Evolutionary conservation across 805 yeast species (phyloP).

Genomic region (Dipodascopsis uninucleata): DNA sequence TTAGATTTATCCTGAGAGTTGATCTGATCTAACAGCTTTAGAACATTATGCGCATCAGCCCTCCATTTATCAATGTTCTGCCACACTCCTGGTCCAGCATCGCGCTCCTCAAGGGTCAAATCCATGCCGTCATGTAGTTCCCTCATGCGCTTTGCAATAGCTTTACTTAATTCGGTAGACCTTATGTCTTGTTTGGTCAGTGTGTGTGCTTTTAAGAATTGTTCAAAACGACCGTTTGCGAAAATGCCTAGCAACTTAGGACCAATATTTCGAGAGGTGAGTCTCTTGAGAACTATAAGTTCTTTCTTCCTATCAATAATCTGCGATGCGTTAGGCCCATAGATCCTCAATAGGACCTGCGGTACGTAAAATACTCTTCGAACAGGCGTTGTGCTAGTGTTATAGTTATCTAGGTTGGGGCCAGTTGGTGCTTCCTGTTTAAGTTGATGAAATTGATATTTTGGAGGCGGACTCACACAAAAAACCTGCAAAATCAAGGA

Average conservation of each 20-base stretch:
- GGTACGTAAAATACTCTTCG: too few relatives aligned
- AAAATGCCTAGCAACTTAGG: constrained; percentile 87
- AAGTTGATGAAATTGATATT: constrained; percentile 15
- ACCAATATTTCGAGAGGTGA: constrained; percentile 77
- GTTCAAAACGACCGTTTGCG: constrained; percentile 90
- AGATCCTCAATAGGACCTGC: constrained; percentile 71
- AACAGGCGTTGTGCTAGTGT: constrained; percentile 1
- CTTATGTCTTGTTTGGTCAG: constrained; percentile 70
- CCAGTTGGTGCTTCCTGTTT: constrained; percentile 6
- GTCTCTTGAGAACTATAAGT: constrained; percentile 63
- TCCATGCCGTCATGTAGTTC: constrained; percentile 82
- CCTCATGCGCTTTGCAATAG: constrained; percentile 94
- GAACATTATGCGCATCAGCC: constrained; percentile 42
- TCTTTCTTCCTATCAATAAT: constrained; percentile 85
- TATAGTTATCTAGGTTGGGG: constrained; percentile 8
- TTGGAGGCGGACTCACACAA: constrained; percentile 57
- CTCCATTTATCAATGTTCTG: constrained; percentile 69
- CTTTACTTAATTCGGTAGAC: constrained; percentile 68
- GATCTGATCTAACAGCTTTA: constrained; percentile 44
- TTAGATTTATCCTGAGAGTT: constrained; percentile 27
- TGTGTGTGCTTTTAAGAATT: constrained; percentile 78
- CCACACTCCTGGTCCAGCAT: constrained; percentile 68
- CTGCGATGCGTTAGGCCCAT: constrained; percentile 81
- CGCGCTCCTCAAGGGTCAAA: constrained; percentile 54
- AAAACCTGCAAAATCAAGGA: constrained; percentile 39